Conservation (phyloP, 2,329 filamentous ascomycete genomes). For the Ascocoryne sarcoides region DNA sequence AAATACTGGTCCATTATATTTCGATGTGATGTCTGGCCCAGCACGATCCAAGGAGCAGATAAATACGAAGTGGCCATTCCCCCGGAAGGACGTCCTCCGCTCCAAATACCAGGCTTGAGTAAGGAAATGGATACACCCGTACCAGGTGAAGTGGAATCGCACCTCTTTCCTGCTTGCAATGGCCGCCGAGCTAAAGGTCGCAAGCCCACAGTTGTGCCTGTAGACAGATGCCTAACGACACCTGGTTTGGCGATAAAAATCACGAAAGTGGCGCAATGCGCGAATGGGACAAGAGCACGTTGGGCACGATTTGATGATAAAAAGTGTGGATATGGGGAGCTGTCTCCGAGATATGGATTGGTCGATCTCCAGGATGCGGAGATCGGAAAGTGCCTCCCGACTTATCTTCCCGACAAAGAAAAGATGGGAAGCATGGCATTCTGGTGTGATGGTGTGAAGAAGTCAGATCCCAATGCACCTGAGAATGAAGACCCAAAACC, state of each 20-base stretch:
- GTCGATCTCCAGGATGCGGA: constrained; percentile 10
- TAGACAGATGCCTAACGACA: constrained; percentile 9
- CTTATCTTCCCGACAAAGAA: neutral
- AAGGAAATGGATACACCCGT: too few relatives aligned
- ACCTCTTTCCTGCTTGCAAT: constrained; percentile 3
- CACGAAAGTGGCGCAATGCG: constrained; percentile 7
- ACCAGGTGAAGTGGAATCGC: neutral
- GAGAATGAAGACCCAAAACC: constrained; percentile 5
- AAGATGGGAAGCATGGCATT: constrained; percentile 11
- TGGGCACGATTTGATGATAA: constrained; percentile 11
- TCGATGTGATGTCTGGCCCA: constrained; percentile 5
- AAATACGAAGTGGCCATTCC: constrained; percentile 6
- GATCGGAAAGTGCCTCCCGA: constrained; percentile 7
- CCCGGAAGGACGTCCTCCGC: neutral
- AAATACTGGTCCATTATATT: constrained; percentile 12
- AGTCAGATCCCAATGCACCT: constrained; percentile 5
- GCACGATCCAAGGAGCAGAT: constrained; percentile 2
- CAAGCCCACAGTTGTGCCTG: constrained; percentile 4
- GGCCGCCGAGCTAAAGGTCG: neutral
- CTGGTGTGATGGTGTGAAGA: constrained; percentile 12
- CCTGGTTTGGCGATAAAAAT: constrained; percentile 4
- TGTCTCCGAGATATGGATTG: constrained; percentile 5
- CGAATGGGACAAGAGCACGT: constrained; percentile 11
- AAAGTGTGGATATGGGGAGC: constrained; percentile 8
- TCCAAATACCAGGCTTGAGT: too few relatives aligned